These are phyloP conservation scores for Sonneratia alba DNA, from an alignment of 345 rosid species.

Conservation along the genomic window DNA sequence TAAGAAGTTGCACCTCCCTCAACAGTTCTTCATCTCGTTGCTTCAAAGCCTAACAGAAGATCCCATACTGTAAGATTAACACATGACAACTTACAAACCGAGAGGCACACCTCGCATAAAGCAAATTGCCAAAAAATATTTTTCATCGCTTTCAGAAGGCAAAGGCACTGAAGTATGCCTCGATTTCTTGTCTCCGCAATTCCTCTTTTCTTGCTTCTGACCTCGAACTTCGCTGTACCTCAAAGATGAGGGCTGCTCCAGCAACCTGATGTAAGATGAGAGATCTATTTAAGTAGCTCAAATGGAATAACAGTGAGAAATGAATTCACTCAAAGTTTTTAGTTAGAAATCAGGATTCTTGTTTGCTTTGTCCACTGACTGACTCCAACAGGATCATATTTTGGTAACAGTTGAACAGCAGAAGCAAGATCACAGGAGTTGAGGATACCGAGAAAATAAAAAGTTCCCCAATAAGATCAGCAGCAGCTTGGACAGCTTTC, in stretches of 20 bases:
- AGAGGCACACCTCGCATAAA: background rate
- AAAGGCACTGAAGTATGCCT: conserved; percentile 17
- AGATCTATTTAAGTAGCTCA: background rate
- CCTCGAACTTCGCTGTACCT: conserved; percentile 72
- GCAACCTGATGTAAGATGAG: conserved; percentile 44
- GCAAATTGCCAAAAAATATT: background rate
- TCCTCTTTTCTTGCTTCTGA: conserved; percentile 84
- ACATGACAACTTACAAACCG: background rate
- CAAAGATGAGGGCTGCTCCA: conserved; percentile 62
- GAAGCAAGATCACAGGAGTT: background rate
- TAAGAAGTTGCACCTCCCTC: conserved; percentile 31
- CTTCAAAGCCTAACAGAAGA: conserved; percentile 35
- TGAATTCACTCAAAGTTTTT: background rate
- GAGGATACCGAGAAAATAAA: conserved; percentile 60
- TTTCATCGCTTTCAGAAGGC: background rate
- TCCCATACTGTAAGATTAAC: background rate
- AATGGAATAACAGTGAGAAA: background rate
- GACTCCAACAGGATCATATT: background rate
- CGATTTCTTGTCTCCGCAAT: conserved; percentile 42
- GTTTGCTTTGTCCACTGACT: too few species aligned
- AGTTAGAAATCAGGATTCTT: background rate
- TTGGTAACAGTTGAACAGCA: background rate
- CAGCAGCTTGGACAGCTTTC: conserved; percentile 80
- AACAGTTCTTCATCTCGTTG: conserved; percentile 39
- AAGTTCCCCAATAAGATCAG: conserved; percentile 78